Base-by-base conservation (phyloP, 202 grass and related monocot species). In the Hordeum pubiflorum region DNA sequence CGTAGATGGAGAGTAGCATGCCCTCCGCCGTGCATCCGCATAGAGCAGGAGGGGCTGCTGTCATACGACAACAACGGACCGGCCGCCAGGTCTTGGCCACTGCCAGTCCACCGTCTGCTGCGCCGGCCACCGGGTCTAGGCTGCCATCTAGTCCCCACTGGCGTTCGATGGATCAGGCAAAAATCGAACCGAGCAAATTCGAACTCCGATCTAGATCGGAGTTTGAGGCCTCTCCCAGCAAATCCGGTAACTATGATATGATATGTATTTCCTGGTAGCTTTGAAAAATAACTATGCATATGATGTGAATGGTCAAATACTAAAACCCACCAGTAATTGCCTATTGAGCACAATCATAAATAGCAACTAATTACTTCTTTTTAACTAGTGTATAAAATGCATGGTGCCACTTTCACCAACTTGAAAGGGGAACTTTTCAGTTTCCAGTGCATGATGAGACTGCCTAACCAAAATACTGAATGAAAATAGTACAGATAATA, bases 321-420 rank as follows among this genome's bases (percentile, higher is more conserved):
- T 33, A 14, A 66, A 20, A 76, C 24, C 20, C 69, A 72, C 41
- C 41, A 76, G 10, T 61, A 74, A 24, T 10, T 79, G 3, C 29
- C 34, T 20, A 24, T 46, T 11, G n/a, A 85, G 9, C 34, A 24
- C 48, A 46, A 38, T 67, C 54, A 23, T 74, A 81, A 80, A 57
- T 66, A 67, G 50, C 39, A 81, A 69, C 7, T 31, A 27, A 39
- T 61, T 85, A 59, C 21, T 68, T 66, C 59, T 76, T 76, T 59
- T 9, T 0, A 74, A 74, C 7, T 58, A 59, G 1, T 39, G 33
- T 59, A 21, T 76, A 58, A 70, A 70, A 17, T 10, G 40, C 39
- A 26, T 54, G 50, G 50, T 54, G 50, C 50, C 50, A 58, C 52
- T 38, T 38, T 58, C n/a, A 75, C 36, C 18, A 55, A 72, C 23